A percentile compares a stretch with the other conserved stretches of the same genome.
Evolutionary conservation across 2,329 filamentous ascomycete species (phyloP).

Genomic region (Westerdykella sp.): DNA sequence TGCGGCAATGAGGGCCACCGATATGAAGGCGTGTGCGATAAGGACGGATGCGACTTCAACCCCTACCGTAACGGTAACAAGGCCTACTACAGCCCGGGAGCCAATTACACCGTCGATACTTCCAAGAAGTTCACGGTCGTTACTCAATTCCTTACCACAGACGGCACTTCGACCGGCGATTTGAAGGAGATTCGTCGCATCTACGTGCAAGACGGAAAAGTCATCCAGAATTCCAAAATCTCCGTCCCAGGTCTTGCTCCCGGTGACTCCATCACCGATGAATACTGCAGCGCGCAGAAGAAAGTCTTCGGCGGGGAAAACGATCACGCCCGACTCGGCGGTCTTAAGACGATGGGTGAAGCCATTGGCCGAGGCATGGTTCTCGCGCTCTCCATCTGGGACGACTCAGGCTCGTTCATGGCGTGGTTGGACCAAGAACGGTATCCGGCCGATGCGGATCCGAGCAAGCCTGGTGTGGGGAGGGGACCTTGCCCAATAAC

Average conservation of each 20-base stretch:
- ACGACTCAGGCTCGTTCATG: slow-evolving; percentile 60
- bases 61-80: slow-evolving; percentile 54
- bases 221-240: slow-evolving; percentile 41
- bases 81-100: slow-evolving; percentile 53
- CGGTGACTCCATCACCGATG: slow-evolving; percentile 48
- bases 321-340: slow-evolving; percentile 49
- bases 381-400: slow-evolving; percentile 55
- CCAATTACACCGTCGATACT: slow-evolving; percentile 37
- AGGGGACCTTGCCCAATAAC: slow-evolving; percentile 19
- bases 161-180: slow-evolving; percentile 16
- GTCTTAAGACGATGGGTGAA: slow-evolving; percentile 47
- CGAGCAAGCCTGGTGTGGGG: slow-evolving; percentile 20
- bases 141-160: slow-evolving; percentile 42
- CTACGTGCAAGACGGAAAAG: slow-evolving; percentile 42
- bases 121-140: slow-evolving; percentile 37
- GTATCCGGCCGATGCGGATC: slow-evolving; percentile 47
- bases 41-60: slow-evolving; percentile 56
- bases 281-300: slow-evolving; percentile 51
- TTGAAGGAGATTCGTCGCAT: slow-evolving; percentile 38
- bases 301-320: slow-evolving; percentile 47
- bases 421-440: slow-evolving; percentile 55
- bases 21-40: slow-evolving; percentile 56
- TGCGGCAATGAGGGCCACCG: slow-evolving; percentile 54
- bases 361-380: slow-evolving; percentile 53
- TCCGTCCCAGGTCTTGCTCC: slow-evolving; percentile 38